Base-by-base conservation (phyloP, 176 grass and related monocot genomes). In the Juncus inflexus region DNA sequence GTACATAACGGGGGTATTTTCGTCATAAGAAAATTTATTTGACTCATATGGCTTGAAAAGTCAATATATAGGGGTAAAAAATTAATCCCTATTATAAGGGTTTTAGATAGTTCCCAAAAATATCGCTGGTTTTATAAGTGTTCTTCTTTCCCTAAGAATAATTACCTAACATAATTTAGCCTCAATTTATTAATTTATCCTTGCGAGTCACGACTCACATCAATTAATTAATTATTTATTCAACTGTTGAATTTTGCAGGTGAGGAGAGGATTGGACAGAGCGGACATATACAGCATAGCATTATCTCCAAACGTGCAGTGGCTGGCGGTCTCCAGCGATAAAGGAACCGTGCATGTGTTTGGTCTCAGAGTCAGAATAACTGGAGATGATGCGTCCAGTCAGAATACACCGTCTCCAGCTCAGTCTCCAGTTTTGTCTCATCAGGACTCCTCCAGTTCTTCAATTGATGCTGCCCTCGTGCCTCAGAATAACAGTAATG, bases 341-440 rank as follows among this genome's bases (percentile, higher is more conserved):
- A 96, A 79, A 78, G 84, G 84, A 63, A 90, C 87, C 7, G 64
- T 96, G 37, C 87, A 96, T 76, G 73, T 90, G 13, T 96, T 96
- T 59, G 78, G 74, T 62, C 63, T 96, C 58, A 78, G 73, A 50
- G 42, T 74, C 37, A 64, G 64, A 65, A 37, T 11, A 66, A 40
- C 66, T 7, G 52, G 14, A 40, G 77, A 81, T 60, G 72, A 83
- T 55, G 79, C 15, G 43, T 67, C 57, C 5, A 73, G 50, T 42
- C 66, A 72, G 58, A 47, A 80, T 45, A 16, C 76, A 75, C 12
- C 50, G 35, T 14, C 50, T 42, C 3, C 43, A 19, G 40, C 40
- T 51, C 60, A 60, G 53, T 55, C 50, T 69, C 54, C 68, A 63
- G 47, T 12, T 37, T 68, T 66, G 52, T 57, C 49, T 40, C 47